Base-by-base conservation (phyloP, 1,284 basidiomycete species). In the Trametes hirsuta region DNA sequence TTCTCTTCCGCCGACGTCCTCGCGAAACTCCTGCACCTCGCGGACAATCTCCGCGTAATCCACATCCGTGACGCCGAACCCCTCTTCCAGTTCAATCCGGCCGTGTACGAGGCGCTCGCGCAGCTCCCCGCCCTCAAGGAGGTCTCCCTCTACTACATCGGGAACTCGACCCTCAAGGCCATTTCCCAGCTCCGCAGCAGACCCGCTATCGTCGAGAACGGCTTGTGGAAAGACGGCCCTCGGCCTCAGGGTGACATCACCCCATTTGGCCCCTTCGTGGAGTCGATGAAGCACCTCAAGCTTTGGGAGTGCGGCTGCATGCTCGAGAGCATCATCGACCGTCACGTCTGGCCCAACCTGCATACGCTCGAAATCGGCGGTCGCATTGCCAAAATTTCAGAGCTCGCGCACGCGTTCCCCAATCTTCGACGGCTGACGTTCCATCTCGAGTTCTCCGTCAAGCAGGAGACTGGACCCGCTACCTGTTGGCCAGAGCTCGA, bases 251-350 rank as follows among this genome's bases (percentile, higher is more conserved):
- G 67, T 24, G 67, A 68, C 54, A 57, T 66, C 49, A 62, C 62
- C 15, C 63, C 65, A 3, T 68, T 68, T 25, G 61, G 62, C 30
- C 58, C 47, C 9, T 68, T 64, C 61, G 62, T 63, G 18, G 50
- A 59, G 21, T 63, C 60, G 0, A 51, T 68, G 22, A 47, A 51
- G 37, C 64, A 65, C 45, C 62, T 68, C 55, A 65, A 67, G 55
- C 59, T 68, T 40, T 68, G 65, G 65, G 65, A 68, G 62, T 65
- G 63, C 47, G 67, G 65, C 21, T 68, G 67, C 55, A 66, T 68
- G 60, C 62, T 68, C 50, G 67, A 66, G 55, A 65, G 64, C 53
- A 45, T 68, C 48, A 52, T 62, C 52, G 62, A 65, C 59, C 52
- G 58, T 18, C 58, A 63, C 53, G 55, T 66, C 59, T 65, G 60